Conservation (phyloP, 345 rosid species). For the Kernera saxatilis region DNA sequence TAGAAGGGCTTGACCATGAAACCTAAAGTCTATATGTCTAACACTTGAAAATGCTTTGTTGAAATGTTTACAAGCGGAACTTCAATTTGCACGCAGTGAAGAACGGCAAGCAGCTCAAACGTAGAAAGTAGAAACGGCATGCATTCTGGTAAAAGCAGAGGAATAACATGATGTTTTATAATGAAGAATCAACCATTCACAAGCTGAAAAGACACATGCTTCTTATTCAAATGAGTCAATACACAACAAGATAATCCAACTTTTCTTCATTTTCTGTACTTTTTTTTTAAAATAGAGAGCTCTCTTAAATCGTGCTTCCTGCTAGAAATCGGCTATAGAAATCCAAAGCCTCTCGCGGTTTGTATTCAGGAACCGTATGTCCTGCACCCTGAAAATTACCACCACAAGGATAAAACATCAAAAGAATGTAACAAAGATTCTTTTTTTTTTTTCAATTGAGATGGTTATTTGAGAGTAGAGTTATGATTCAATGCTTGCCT, state of each 20-base stretch:
- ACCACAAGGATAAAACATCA: not conserved
- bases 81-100: no score
- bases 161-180: not conserved
- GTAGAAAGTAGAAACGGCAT: not conserved
- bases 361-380: slow-evolving; percentile 92
- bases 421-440: not conserved
- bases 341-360: slow-evolving; percentile 71
- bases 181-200: not conserved
- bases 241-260: not conserved
- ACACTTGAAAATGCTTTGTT: no score
- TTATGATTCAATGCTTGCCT: slow-evolving; percentile 36
- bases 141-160: not conserved
- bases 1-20: no score
- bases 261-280: not conserved
- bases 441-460: not conserved
- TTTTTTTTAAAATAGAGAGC: not conserved
- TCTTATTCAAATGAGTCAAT: slow-evolving; percentile 4
- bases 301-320: slow-evolving; percentile 42
- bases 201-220: not conserved
- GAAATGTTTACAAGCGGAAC: no score
- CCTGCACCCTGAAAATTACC: slow-evolving; percentile 68
- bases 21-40: no score
- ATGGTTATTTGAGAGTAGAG: not conserved
- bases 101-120: not conserved
- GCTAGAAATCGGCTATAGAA: slow-evolving; percentile 69